A percentile compares a stretch with the other conserved stretches of the same genome.
Conservation (phyloP, 176 grass and related monocot species). For the Saccharum officinarum region DNA sequence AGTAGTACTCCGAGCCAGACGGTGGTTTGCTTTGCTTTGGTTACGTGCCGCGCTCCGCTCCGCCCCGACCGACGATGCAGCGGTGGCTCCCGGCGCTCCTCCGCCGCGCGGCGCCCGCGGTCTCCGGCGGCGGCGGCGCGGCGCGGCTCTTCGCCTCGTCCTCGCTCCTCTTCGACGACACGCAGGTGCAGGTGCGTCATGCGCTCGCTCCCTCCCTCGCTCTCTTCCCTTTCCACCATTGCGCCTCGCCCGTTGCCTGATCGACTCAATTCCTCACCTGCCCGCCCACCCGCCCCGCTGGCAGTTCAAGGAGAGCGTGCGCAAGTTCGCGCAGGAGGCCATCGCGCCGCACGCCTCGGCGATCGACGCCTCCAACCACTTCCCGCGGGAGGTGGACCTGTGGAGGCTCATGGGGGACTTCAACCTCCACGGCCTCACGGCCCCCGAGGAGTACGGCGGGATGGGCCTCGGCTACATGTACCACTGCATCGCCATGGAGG, state of each 20-base stretch:
- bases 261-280: neutral
- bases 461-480: conserved; percentile 88
- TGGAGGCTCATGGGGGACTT: conserved; percentile 98
- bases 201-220: neutral
- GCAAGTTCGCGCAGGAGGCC: conserved; percentile 80
- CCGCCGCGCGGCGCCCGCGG: conserved; percentile 42
- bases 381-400: conserved; percentile 75
- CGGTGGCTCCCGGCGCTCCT: conserved; percentile 41
- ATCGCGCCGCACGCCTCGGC: conserved; percentile 79
- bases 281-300: no score
- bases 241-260: neutral
- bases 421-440: conserved; percentile 92
- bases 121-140: neutral
- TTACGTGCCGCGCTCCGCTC: neutral
- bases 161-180: conserved; percentile 95
- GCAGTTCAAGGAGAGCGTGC: conserved; percentile 93
- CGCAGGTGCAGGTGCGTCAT: conserved; percentile 71
- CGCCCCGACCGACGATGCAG: conserved; percentile 1
- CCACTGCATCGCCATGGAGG: conserved; percentile 99
- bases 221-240: neutral
- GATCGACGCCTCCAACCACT: conserved; percentile 69
- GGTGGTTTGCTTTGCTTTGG: neutral
- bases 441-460: conserved; percentile 86
- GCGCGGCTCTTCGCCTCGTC: conserved; percentile 52
- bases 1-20: no score